phyloP scores from a whole-genome alignment of 805 yeast species.

The Lipomyces starkeyi region DNA sequence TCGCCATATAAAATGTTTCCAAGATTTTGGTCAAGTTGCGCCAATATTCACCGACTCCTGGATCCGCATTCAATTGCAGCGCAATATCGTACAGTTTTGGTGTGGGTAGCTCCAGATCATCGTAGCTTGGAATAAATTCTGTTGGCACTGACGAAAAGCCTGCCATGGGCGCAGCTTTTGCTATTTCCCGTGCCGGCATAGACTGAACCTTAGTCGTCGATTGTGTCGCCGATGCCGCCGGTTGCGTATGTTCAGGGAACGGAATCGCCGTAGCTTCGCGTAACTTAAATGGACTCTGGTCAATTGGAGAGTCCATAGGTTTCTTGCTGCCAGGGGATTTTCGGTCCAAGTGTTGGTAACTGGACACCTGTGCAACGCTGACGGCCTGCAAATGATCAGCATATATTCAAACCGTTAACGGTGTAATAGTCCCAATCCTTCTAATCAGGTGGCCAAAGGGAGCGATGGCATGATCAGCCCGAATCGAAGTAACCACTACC shows the following conservation, averaged over 20 bases:
- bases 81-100: conserved; percentile 35
- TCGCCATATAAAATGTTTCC: conserved; percentile 41
- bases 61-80: conserved; percentile 35
- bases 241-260: not conserved
- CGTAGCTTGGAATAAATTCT: conserved; percentile 13
- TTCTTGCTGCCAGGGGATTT: not conserved
- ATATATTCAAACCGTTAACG: not conserved
- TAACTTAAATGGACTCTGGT: not conserved
- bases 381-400: conserved; percentile 25
- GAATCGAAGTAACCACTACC: no score
- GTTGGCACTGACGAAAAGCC: conserved; percentile 13
- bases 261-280: not conserved
- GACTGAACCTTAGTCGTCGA: conserved; percentile 6
- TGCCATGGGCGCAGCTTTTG: not conserved
- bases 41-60: conserved; percentile 43
- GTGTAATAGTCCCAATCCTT: not conserved
- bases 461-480: no score
- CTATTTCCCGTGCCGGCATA: not conserved
- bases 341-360: conserved; percentile 24
- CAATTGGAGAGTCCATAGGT: not conserved
- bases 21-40: conserved; percentile 40
- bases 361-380: conserved; percentile 27
- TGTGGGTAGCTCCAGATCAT: conserved; percentile 30
- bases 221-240: not conserved
- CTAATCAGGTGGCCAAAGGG: no score